Base-by-base conservation (phyloP, 169 alveolate genomes). In the Perkinsus marinus region DNA sequence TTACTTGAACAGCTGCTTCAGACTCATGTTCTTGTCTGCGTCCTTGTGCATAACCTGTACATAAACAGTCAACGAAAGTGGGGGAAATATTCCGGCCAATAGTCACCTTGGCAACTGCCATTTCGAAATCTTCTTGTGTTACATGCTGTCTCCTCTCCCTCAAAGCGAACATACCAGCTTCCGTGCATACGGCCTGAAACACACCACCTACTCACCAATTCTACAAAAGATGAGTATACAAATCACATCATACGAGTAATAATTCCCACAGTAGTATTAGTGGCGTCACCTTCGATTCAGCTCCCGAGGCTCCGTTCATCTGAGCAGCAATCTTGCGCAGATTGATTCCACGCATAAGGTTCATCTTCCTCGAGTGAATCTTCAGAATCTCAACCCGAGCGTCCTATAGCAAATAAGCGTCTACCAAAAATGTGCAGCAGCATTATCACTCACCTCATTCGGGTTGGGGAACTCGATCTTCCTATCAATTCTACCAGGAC, bases 131-230 rank as follows among this genome's bases (percentile, higher is more conserved):
- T 93, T 99, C 99, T 92, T 98, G 99, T 17, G 99, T 98, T 30
- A 99, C 99, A 94, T 98, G 99, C 91, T 97, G 98, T 94, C 99
- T 97, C 92, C 99, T 96, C 94, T 98, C 99, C 91, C 99, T 97
- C 43, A 99, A 96, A 6, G 99, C 99, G 94, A 98, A 99, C 99
- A 99, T 99, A 26, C 99, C 99, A 0, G 99, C 99, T 95, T 99
- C 99, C 30, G 99, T 98, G 94, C 99, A 99, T n/a, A 98, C 99
- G 9, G 99, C 99, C 95, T 96, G 68, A 22, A 41, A 41, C 10
- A 41, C n/a, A n/a, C n/a, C n/a, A n/a, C n/a, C n/a, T n/a, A n/a
- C n/a, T n/a, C n/a, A n/a, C n/a, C n/a, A n/a, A n/a, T n/a, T n/a
- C n/a, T n/a, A n/a, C n/a, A n/a, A n/a, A n/a, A n/a, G n/a, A n/a